Evolutionary conservation across 2,329 filamentous ascomycete genomes (phyloP).

Genomic region (Neospermospora avenae): DNA sequence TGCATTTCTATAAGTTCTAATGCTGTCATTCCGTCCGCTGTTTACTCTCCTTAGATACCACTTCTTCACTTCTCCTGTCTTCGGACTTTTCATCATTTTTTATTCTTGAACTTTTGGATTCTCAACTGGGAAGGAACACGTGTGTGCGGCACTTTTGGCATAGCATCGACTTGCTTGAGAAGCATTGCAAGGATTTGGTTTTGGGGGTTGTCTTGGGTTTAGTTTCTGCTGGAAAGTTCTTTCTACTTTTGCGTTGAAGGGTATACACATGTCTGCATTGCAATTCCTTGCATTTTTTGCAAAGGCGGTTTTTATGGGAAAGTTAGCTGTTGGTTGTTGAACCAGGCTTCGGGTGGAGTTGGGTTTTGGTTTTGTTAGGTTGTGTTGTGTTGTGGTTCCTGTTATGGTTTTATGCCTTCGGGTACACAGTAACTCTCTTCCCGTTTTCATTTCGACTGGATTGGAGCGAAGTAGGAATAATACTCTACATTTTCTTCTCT

Average conservation of each 20-base stretch:
- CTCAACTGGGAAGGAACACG: slow-evolving; percentile 12
- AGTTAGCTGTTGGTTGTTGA: slow-evolving; percentile 11
- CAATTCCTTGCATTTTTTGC: slow-evolving; percentile 20
- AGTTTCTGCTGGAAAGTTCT: slow-evolving; percentile 12
- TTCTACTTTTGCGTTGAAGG: slow-evolving; percentile 13
- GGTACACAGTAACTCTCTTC: slow-evolving; percentile 4
- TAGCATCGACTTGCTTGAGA: slow-evolving; percentile 19
- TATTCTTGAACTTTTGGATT: slow-evolving; percentile 7
- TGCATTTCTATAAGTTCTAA: slow-evolving; percentile 16
- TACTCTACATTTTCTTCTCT: slow-evolving; percentile 7
- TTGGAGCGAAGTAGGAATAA: slow-evolving; percentile 19
- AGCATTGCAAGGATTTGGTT: slow-evolving; percentile 19
- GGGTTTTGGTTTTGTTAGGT: neutral
- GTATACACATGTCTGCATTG: slow-evolving; percentile 27
- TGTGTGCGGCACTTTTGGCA: slow-evolving; percentile 25
- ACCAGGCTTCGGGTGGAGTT: slow-evolving; percentile 13
- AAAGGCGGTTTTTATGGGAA: slow-evolving; percentile 14
- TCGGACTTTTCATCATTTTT: too few relatives aligned
- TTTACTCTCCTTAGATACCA: neutral
- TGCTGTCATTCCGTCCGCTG: slow-evolving; percentile 13
- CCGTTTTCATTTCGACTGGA: neutral
- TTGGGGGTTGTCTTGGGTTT: too few relatives aligned
- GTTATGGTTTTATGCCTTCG: too few relatives aligned
- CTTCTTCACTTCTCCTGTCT: too few relatives aligned
- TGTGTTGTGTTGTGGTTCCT: too few relatives aligned